A percentile compares a stretch with the other conserved stretches of the same genome.
These are phyloP conservation scores for Claviceps maximensis DNA, from an alignment of 2,329 filamentous ascomycete species.

Conservation along the genomic window DNA sequence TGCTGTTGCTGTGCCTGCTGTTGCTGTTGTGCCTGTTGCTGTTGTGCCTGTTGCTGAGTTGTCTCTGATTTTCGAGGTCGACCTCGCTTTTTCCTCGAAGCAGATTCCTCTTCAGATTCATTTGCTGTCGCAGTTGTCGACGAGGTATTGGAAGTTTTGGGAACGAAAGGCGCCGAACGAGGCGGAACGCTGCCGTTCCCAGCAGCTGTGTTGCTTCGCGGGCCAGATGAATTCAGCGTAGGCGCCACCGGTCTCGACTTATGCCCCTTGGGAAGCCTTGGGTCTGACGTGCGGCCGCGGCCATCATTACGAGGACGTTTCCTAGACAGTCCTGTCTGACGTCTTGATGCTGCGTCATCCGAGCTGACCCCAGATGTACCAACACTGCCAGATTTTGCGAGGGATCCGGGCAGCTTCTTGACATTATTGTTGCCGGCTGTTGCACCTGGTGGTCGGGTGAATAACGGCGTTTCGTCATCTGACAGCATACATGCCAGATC, in stretches of 20 bases:
- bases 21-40: neutral
- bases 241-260: neutral
- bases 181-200: neutral
- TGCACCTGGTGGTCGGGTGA: slow-evolving; percentile 5
- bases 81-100: slow-evolving; percentile 4
- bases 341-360: neutral
- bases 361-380: neutral
- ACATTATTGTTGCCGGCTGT: neutral
- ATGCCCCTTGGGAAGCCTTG: neutral
- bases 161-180: neutral
- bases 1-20: neutral
- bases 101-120: neutral
- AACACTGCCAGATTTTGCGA: neutral
- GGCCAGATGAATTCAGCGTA: neutral
- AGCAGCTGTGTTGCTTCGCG: neutral
- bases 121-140: neutral
- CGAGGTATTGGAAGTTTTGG: neutral
- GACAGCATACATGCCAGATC: slow-evolving; percentile 17
- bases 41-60: neutral
- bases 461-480: slow-evolving; percentile 23
- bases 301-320: neutral
- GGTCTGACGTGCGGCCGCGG: neutral
- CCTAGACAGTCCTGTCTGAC: slow-evolving; percentile 1
- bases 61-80: slow-evolving; percentile 5
- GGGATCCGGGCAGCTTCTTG: neutral